Evolutionary conservation across 495 filamentous ascomycete genomes (phyloP), one percentile per base, ranked within the genome.

Genomic region (Hypoxylon trugodes): DNA sequence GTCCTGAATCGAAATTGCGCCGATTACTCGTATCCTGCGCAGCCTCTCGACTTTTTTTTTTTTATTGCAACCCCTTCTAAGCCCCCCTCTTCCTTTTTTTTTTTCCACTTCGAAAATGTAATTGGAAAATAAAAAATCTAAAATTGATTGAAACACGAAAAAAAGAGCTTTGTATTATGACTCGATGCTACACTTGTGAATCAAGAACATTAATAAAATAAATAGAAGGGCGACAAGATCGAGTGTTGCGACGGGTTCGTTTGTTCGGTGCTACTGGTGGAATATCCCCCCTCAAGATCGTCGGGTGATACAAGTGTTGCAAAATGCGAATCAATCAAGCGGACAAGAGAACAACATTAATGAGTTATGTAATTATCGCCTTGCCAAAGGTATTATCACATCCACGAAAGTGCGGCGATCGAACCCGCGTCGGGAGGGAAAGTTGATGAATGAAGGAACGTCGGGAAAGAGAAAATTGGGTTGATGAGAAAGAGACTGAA

Each of bases 21-120:
- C 52, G 53, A 59, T 62, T 61, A 33, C 28, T 61, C 32, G 38
- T 58, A 22, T 47, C 24, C 52, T 62, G 48, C 58, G 64, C 53
- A 61, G 64, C 64, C 64, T 58, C 64, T 67, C 53, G 64, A 62
- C 40, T 67, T 67, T 67, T 67, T 58, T 47, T 35, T 40, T 52
- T 40, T 53, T 48, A 21, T 48, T 33, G 33, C 16, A n/a, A n/a
- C 45, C 21, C 41, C 35, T 59, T 50, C 35, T 55, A 62, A 61
- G 57, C 45, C 47, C 50, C 54, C 51, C 40, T 59, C 33, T 61
- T 49, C 36, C 36, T 35, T 25, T 45, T 56, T n/a, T 19, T 19
- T 18, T 50, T 38, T 19, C 16, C 25, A 6, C 24, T 21, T 21
- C 38, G 24, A 42, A 2, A 21, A 21, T 12, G 38, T 56, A 35